A percentile compares a stretch with the other conserved stretches of the same genome.
These are phyloP conservation scores for Auricularia sp. DNA, from an alignment of 768 basidiomycete genomes.

Conservation along the genomic window DNA sequence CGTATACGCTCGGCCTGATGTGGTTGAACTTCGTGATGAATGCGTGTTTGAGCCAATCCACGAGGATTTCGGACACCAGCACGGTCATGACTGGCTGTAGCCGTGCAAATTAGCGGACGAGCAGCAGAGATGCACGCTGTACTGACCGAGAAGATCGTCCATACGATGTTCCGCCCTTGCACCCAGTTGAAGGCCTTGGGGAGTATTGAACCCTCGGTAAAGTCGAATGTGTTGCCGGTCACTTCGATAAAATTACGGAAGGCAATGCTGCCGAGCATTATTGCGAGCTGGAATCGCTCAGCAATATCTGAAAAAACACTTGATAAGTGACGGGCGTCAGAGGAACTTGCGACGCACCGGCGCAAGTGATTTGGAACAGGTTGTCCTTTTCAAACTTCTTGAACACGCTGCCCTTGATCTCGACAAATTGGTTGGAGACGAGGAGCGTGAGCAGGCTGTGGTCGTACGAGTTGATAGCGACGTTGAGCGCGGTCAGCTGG, in stretches of 20 bases:
- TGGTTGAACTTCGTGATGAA: constrained; percentile 99
- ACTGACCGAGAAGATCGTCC: constrained; percentile 84
- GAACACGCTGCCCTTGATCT: constrained; percentile 99
- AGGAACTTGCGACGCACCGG: constrained; percentile 41
- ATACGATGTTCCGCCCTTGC: constrained; percentile 63
- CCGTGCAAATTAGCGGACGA: constrained; percentile 2
- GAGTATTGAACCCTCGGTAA: constrained; percentile 31
- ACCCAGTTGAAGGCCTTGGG: constrained; percentile 83
- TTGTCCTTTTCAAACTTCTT: constrained; percentile 99
- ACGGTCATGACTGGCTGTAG: constrained; percentile 84
- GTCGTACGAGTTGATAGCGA: constrained; percentile 97
- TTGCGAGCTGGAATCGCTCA: constrained; percentile 82
- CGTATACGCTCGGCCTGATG: constrained; percentile 89
- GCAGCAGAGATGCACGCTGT: constrained; percentile 1
- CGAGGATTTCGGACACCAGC: constrained; percentile 80
- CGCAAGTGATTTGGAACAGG: constrained; percentile 96
- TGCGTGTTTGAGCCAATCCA: constrained; percentile 98
- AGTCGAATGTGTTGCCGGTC: constrained; percentile 79
- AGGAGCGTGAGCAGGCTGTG: constrained; percentile 88
- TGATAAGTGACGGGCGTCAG: neutral
- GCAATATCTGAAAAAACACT: constrained; percentile 64
- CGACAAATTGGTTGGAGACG: constrained; percentile 96
- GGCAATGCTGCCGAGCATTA: constrained; percentile 88
- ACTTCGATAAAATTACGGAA: constrained; percentile 93
- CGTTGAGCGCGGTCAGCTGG: constrained; percentile 87